Percentiles rank a stretch among this genome's conserved stretches.
These are phyloP conservation scores for Bretschneidera sinensis DNA, from an alignment of 345 rosid genomes.

Conservation along the genomic window DNA sequence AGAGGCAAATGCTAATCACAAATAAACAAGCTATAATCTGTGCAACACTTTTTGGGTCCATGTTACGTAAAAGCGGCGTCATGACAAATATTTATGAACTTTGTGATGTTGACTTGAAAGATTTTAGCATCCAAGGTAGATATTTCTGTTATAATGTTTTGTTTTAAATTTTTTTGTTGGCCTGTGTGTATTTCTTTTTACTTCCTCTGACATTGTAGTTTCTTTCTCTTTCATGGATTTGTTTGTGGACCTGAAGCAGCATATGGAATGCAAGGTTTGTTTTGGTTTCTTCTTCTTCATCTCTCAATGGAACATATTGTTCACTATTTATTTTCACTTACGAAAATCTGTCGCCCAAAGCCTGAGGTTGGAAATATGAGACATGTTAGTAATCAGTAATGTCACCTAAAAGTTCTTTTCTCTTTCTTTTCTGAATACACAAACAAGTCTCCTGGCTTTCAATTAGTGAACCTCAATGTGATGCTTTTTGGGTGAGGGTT, in stretches of 20 bases:
- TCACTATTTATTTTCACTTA: too few species aligned
- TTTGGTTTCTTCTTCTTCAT: neutral
- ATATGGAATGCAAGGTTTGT: slow-evolving; percentile 80
- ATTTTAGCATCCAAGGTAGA: slow-evolving; percentile 89
- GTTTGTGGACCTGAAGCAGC: slow-evolving; percentile 37
- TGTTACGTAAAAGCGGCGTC: slow-evolving; percentile 80
- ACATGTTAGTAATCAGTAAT: too few species aligned
- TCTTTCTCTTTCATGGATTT: slow-evolving; percentile 25
- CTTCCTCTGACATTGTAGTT: slow-evolving; percentile 26
- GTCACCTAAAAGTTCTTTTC: too few species aligned
- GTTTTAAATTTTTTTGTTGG: neutral
- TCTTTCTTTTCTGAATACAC: too few species aligned
- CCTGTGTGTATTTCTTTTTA: slow-evolving; percentile 1
- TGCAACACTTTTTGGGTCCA: slow-evolving; percentile 76
- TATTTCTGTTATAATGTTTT: slow-evolving; percentile 6
- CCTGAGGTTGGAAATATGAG: too few species aligned
- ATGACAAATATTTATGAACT: slow-evolving; percentile 85
- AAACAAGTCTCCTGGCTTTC: too few species aligned
- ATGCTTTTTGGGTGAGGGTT: too few species aligned
- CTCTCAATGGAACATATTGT: too few species aligned
- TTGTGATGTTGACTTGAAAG: slow-evolving; percentile 94
- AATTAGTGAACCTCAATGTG: too few species aligned
- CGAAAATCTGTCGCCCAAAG: neutral
- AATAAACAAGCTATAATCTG: slow-evolving; percentile 95
- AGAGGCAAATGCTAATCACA: slow-evolving; percentile 90